Base-by-base conservation (phyloP, 768 basidiomycete genomes). In the Tephrocybe rancida region DNA sequence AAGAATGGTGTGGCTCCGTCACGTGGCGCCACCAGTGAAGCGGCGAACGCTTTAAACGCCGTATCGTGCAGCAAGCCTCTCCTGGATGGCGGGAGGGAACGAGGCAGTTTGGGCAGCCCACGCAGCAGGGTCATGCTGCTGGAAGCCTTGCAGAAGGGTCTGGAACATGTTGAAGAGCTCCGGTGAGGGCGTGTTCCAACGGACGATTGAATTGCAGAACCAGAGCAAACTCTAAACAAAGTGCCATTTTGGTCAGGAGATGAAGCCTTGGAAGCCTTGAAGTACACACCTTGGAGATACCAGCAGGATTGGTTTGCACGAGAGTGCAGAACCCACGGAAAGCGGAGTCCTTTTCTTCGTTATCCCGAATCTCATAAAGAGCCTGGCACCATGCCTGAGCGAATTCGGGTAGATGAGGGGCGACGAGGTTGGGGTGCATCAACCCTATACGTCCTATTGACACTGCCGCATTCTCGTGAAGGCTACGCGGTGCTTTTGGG, bases 291-390 rank as follows among this genome's bases (percentile, higher is more conserved):
- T 94, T 94, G 38, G 92, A 84, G 55, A 98, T 92, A 2, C 96
- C 97, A 56, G 84, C 84, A 16, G 97, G 97, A 68, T 99, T 99
- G 26, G 85, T 85, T 70, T 95, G 92, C 55, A 98, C 93, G 32
- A 98, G 86, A 25, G 92, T 92, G 71, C 97, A 99, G 63, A 99
- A 84, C 2, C 97, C 97, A 52, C 95, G 82, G 85, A 98, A 99
- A 5, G 97, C 97, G 19, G 95, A 98, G 65, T 98, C 97, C 73
- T 98, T 99, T 77, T 99, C 97, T 63, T 98, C 96, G 64, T 98
- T 99, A 65, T 99, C 97, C 58, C 97, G 88, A 69, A 99, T 99
- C 71, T 98, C 97, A 67, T 95, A 95, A 49, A 99, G 74, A 6
- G 96, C 95, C 63, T 92, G 91, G 70, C 96, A 97, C 97, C 97